phyloP scores from a whole-genome alignment of 768 basidiomycete genomes.

The Suillus placidus region DNA sequence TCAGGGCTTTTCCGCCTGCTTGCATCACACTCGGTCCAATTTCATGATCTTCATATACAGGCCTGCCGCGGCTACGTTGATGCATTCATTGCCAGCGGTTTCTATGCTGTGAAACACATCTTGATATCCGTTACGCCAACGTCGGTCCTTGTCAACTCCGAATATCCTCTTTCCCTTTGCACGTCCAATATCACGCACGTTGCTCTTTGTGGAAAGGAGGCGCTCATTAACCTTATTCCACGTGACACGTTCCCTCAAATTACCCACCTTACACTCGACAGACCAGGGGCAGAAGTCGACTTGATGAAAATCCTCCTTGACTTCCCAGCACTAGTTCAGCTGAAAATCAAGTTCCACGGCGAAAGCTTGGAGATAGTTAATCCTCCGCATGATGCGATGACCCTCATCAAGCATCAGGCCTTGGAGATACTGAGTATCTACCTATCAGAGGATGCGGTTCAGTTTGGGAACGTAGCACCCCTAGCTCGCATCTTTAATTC shows the following conservation, averaged over 20 bases:
- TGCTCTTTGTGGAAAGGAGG: slow-evolving; percentile 17
- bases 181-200: slow-evolving; percentile 23
- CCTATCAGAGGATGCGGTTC: slow-evolving; percentile 25
- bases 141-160: slow-evolving; percentile 9
- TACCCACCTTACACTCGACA: slow-evolving; percentile 28
- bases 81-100: slow-evolving; percentile 19
- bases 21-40: slow-evolving; percentile 22
- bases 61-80: slow-evolving; percentile 24
- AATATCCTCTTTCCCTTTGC: slow-evolving; percentile 7
- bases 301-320: slow-evolving; percentile 23
- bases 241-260: slow-evolving; percentile 20
- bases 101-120: slow-evolving; percentile 20
- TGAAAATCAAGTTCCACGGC: slow-evolving; percentile 18
- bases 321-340: slow-evolving; percentile 18
- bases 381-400: slow-evolving; percentile 7
- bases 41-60: slow-evolving; percentile 22
- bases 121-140: slow-evolving; percentile 19
- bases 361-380: slow-evolving; percentile 16
- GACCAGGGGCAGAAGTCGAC: slow-evolving; percentile 4
- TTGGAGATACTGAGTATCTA: slow-evolving; percentile 20
- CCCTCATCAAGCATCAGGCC: slow-evolving; percentile 14
- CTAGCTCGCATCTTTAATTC: slow-evolving; percentile 24
- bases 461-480: slow-evolving; percentile 22
- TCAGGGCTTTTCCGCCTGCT: slow-evolving; percentile 28
- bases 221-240: slow-evolving; percentile 21